These are phyloP conservation scores for Didymella pinodella DNA, from an alignment of 2,329 filamentous ascomycete species.

Conservation along the genomic window DNA sequence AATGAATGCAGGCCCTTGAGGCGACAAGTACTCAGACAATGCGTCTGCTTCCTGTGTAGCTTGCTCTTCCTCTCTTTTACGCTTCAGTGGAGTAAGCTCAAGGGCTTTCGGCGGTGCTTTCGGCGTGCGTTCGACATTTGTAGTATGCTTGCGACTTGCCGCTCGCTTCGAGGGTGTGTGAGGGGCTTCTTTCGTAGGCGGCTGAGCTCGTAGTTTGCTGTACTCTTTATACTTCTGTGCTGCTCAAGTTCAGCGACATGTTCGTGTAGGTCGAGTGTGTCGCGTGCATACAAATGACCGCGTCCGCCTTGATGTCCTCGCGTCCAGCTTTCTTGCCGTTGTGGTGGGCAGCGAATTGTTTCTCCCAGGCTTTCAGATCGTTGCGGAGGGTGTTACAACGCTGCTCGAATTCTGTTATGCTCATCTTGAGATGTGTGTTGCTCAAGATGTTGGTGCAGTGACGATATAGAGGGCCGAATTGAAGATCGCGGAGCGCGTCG, in stretches of 20 bases:
- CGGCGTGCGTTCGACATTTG: constrained; percentile 38
- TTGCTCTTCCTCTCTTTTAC: constrained; percentile 38
- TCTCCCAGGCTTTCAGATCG: constrained; percentile 79
- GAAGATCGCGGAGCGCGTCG: constrained; percentile 43
- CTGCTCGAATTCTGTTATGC: constrained; percentile 48
- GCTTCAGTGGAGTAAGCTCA: constrained; percentile 42
- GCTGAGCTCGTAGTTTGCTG: constrained; percentile 63
- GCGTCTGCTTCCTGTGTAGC: constrained; percentile 24
- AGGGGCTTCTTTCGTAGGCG: constrained; percentile 38
- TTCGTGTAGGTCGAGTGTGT: neutral
- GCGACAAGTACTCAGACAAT: constrained; percentile 35
- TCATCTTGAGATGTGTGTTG: constrained; percentile 36
- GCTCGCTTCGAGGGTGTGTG: constrained; percentile 46
- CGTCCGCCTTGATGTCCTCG: constrained; percentile 78
- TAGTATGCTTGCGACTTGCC: constrained; percentile 30
- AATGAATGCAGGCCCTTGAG: constrained; percentile 55
- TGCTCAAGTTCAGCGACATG: constrained; percentile 44
- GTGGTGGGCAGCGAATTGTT: constrained; percentile 68
- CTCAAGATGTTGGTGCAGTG: constrained; percentile 13
- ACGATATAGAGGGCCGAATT: constrained; percentile 26
- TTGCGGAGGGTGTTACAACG: constrained; percentile 89
- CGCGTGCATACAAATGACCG: constrained; percentile 68
- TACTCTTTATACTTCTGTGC: constrained; percentile 81
- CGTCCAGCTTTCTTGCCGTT: constrained; percentile 73
- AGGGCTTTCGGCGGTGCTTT: constrained; percentile 32